Evolutionary conservation across 1,284 basidiomycete species (phyloP).

Genomic region (Moesziomyces parantarcticus): DNA sequence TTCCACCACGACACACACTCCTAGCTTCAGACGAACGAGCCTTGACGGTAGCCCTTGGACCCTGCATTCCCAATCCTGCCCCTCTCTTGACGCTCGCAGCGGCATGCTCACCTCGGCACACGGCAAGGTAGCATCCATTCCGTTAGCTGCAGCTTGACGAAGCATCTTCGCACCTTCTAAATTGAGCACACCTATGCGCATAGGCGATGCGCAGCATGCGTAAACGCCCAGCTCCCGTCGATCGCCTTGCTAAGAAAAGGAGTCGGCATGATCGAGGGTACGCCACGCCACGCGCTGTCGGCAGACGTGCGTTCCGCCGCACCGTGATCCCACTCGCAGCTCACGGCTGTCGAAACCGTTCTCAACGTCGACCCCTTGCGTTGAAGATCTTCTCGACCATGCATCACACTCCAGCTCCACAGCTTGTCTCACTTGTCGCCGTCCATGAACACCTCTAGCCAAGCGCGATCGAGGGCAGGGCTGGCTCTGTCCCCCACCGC

Average conservation of each 20-base stretch:
- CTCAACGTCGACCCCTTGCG: conserved; percentile 18
- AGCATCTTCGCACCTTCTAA: background rate
- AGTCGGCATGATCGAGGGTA: conserved; percentile 7
- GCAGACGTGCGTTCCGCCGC: background rate
- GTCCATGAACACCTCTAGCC: background rate
- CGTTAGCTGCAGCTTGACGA: conserved; percentile 16
- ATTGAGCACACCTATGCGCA: background rate
- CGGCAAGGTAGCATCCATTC: conserved; percentile 8
- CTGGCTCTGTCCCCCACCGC: no score
- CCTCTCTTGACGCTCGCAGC: background rate
- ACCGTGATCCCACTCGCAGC: background rate
- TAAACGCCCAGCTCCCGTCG: no score
- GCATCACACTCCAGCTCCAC: background rate
- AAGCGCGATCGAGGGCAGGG: no score
- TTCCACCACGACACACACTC: background rate
- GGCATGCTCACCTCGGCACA: background rate
- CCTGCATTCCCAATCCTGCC: conserved; percentile 11
- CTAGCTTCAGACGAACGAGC: background rate
- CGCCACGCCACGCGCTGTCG: background rate
- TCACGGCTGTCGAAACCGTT: conserved; percentile 1
- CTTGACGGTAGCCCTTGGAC: conserved; percentile 9
- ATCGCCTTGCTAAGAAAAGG: conserved; percentile 4
- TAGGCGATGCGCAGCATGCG: background rate
- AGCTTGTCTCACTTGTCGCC: no score
- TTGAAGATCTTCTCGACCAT: conserved; percentile 24